Percentiles rank a stretch among this genome's conserved stretches.
These are phyloP conservation scores for Odonthalia washingtoniensis DNA, from an alignment of 31 red algal genomes.

Conservation along the genomic window DNA sequence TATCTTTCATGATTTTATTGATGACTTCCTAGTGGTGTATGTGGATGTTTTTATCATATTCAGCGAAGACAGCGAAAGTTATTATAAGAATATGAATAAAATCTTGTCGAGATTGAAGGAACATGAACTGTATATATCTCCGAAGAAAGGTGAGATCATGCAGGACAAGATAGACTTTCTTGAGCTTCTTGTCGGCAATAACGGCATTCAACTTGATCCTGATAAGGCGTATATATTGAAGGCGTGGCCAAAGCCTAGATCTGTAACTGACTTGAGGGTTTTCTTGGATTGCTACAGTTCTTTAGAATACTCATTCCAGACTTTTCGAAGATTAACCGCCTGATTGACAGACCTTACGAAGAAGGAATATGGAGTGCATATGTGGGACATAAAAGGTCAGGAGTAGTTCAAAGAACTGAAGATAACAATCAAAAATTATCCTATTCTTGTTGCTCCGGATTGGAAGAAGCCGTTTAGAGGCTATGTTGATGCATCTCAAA, in stretches of 20 bases:
- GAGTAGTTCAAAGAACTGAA: not conserved
- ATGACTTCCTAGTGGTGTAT: too few relatives aligned
- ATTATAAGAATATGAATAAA: too few relatives aligned
- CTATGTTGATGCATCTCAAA: too few relatives aligned
- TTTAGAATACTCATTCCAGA: conserved; percentile 11
- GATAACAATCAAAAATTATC: too few relatives aligned
- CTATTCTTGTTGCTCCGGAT: too few relatives aligned
- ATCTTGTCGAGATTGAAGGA: not conserved
- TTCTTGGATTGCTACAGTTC: too few relatives aligned
- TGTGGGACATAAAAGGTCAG: not conserved
- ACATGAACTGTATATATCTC: conserved; percentile 13
- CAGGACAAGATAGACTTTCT: conserved; percentile 14
- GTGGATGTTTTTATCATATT: too few relatives aligned
- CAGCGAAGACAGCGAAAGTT: too few relatives aligned
- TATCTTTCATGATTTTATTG: too few relatives aligned
- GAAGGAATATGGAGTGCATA: not conserved
- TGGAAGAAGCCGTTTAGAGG: too few relatives aligned
- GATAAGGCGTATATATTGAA: not conserved
- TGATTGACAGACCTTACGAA: not conserved
- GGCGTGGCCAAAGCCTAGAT: conserved; percentile 6
- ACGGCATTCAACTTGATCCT: not conserved
- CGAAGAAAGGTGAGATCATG: conserved; percentile 29
- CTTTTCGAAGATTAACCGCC: not conserved
- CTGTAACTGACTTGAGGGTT: conserved; percentile 6
- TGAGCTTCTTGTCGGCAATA: not conserved